These are phyloP conservation scores for Blastobotrys niveus DNA, from an alignment of 1,139 yeast genomes.

Conservation along the genomic window DNA sequence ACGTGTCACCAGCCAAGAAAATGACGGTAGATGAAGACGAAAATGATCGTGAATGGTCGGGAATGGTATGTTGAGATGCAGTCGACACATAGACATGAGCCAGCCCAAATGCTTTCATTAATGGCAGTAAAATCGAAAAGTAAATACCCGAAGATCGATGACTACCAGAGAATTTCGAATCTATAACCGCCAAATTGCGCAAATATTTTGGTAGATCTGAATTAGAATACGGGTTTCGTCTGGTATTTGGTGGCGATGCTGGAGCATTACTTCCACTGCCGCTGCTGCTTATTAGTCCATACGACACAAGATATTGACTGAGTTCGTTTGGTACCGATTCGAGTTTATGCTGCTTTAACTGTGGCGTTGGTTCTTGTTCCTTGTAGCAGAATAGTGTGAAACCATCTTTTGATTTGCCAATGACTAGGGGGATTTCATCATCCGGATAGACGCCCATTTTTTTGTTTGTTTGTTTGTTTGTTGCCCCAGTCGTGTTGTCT, in stretches of 20 bases:
- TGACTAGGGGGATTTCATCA: constrained; percentile 14
- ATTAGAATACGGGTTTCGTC: not conserved
- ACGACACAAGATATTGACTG: constrained; percentile 15
- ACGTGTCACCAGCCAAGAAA: constrained; percentile 80
- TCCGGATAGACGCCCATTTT: constrained; percentile 5
- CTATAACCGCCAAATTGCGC: constrained; percentile 31
- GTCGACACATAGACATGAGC: constrained; percentile 36
- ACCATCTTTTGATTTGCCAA: constrained; percentile 6
- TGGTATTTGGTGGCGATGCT: not conserved
- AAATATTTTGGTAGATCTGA: constrained; percentile 23
- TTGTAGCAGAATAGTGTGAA: constrained; percentile 12
- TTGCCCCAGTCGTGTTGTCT: no score
- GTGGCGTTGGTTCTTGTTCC: constrained; percentile 13
- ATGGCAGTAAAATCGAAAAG: constrained; percentile 30
- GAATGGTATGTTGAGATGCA: constrained; percentile 29
- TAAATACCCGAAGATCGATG: constrained; percentile 28
- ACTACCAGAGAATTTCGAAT: constrained; percentile 33
- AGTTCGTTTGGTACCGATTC: constrained; percentile 16
- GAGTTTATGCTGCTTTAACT: constrained; percentile 14
- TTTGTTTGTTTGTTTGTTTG: no score
- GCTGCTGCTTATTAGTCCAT: constrained; percentile 8
- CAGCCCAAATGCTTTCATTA: constrained; percentile 32
- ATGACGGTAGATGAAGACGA: constrained; percentile 43
- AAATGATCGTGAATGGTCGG: constrained; percentile 31
- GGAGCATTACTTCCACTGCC: not conserved